Evolutionary conservation across 495 filamentous ascomycete genomes (phyloP).

Genomic region (Lasiosphaeria miniovina): DNA sequence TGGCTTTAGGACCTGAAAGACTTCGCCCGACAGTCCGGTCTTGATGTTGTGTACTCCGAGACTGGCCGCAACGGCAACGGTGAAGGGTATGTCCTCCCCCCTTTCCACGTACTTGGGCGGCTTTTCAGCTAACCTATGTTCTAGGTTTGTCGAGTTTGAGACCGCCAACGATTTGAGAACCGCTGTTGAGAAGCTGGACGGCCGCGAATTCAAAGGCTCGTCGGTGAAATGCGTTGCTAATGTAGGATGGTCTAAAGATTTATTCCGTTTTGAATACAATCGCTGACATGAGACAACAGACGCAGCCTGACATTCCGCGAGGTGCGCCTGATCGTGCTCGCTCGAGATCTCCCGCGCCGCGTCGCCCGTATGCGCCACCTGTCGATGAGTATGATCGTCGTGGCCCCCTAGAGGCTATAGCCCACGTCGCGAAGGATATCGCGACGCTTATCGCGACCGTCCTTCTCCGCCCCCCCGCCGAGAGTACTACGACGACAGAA

Average conservation of each 20-base stretch:
- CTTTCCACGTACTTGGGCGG: not conserved
- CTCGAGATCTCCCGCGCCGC: constrained; percentile 54
- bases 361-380: constrained; percentile 60
- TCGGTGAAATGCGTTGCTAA: constrained; percentile 80
- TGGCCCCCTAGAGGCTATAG: constrained; percentile 78
- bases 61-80: constrained; percentile 89
- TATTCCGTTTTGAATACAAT: not conserved
- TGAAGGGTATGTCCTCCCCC: constrained; percentile 68
- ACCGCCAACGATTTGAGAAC: constrained; percentile 82
- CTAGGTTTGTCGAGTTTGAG: constrained; percentile 96
- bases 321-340: constrained; percentile 60
- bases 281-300: constrained; percentile 25
- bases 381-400: constrained; percentile 75
- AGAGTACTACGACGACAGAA: constrained; percentile 79
- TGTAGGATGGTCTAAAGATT: constrained; percentile 52
- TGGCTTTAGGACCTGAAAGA: constrained; percentile 96
- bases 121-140: constrained; percentile 24
- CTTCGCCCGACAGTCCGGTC: constrained; percentile 92
- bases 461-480: constrained; percentile 61
- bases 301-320: constrained; percentile 63
- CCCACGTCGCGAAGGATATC: constrained; percentile 57
- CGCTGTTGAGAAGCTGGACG: constrained; percentile 90
- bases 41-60: constrained; percentile 98
- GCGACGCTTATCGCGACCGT: constrained; percentile 80
- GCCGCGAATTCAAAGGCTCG: constrained; percentile 83